phyloP scores from a whole-genome alignment of 495 filamentous ascomycete species.

The Lepidopterella palustris region DNA sequence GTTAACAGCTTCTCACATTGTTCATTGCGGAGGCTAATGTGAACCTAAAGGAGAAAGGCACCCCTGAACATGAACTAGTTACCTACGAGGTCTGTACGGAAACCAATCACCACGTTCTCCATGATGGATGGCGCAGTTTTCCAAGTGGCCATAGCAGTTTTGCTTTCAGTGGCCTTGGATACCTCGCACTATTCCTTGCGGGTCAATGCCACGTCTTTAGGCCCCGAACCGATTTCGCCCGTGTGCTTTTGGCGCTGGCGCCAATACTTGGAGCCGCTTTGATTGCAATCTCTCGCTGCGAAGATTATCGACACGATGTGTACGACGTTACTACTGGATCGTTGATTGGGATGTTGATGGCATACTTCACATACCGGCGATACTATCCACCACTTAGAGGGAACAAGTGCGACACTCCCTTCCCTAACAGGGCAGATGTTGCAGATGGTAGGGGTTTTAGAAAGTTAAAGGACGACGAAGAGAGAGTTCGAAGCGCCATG shows the following conservation, averaged over 20 bases:
- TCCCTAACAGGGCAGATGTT: conserved; percentile 35
- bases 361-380: conserved; percentile 76
- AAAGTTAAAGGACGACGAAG: conserved; percentile 26
- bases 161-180: conserved; percentile 79
- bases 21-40: neutral
- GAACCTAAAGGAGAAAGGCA: conserved; percentile 32
- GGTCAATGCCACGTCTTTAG: conserved; percentile 75
- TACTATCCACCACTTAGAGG: conserved; percentile 54
- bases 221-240: conserved; percentile 61
- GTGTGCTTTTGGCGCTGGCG: conserved; percentile 49
- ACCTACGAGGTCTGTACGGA: conserved; percentile 75
- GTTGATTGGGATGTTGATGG: conserved; percentile 63
- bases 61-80: conserved; percentile 61
- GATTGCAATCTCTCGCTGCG: conserved; percentile 83
- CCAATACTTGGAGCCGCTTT: conserved; percentile 76
- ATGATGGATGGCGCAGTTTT: conserved; percentile 92
- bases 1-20: neutral
- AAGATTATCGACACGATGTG: conserved; percentile 94
- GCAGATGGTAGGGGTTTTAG: conserved; percentile 8
- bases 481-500: conserved; percentile 15
- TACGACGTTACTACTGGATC: conserved; percentile 80
- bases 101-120: conserved; percentile 64
- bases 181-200: conserved; percentile 68
- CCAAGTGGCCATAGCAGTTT: conserved; percentile 86
- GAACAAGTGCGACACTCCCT: conserved; percentile 48